Percentiles rank a stretch among this genome's conserved stretches.
Evolutionary conservation across 1,139 yeast species (phyloP).

Genomic region (Candida sp.): DNA sequence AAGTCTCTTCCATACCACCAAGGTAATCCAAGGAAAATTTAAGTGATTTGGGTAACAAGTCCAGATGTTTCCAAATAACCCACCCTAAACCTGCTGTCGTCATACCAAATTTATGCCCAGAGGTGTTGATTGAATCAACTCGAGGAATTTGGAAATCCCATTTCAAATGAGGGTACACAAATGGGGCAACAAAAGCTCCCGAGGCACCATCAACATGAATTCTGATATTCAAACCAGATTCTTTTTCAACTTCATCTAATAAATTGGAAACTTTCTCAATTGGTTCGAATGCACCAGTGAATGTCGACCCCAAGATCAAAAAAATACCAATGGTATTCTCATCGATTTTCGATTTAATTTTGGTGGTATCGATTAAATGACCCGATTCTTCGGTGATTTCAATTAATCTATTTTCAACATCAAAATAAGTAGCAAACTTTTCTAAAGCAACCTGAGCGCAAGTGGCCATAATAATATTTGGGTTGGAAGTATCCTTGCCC

Average conservation of each 20-base stretch:
- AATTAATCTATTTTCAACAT: conserved; percentile 79
- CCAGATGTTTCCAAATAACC: conserved; percentile 75
- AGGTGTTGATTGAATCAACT: conserved; percentile 84
- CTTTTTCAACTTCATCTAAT: conserved; percentile 65
- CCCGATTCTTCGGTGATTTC: conserved; percentile 59
- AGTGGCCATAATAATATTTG: conserved; percentile 92
- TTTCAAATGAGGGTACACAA: conserved; percentile 64
- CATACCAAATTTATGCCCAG: conserved; percentile 92
- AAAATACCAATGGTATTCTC: conserved; percentile 93
- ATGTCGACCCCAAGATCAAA: conserved; percentile 87
- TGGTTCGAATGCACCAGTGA: conserved; percentile 89
- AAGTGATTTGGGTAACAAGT: conserved; percentile 64
- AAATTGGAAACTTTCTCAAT: conserved; percentile 57
- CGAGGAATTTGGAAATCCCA: conserved; percentile 84
- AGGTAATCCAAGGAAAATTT: conserved; percentile 79
- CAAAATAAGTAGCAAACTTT: conserved; percentile 91
- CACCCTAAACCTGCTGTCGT: conserved; percentile 92
- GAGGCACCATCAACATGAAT: conserved; percentile 95
- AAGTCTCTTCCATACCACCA: conserved; percentile 89
- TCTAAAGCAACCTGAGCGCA: conserved; percentile 95
- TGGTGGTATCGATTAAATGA: conserved; percentile 59
- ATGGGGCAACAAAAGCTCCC: conserved; percentile 88
- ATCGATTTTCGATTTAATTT: conserved; percentile 64
- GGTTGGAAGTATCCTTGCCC: conserved; percentile 61
- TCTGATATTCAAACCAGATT: conserved; percentile 66